These are phyloP conservation scores for Coniochaeta ligniaria DNA, from an alignment of 2,329 filamentous ascomycete species.

Conservation along the genomic window DNA sequence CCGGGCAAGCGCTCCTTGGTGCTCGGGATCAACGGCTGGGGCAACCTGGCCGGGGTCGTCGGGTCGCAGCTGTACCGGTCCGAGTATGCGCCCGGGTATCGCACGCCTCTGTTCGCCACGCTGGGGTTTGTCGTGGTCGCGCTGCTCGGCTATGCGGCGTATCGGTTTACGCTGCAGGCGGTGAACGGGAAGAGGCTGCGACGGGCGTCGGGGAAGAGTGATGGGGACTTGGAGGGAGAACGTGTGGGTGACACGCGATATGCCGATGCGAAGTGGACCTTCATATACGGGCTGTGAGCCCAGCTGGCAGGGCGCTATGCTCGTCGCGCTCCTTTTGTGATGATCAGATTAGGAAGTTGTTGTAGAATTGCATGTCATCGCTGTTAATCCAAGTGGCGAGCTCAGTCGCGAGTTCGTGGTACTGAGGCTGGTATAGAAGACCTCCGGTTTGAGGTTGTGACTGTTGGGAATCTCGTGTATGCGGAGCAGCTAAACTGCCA, in stretches of 20 bases:
- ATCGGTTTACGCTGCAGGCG: slow-evolving; percentile 15
- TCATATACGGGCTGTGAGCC: slow-evolving; percentile 19
- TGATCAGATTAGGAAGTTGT: background rate
- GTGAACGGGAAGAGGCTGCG: slow-evolving; percentile 16
- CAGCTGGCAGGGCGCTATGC: background rate
- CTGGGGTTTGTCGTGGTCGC: slow-evolving; percentile 20
- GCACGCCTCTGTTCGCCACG: slow-evolving; percentile 22
- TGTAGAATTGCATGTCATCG: background rate
- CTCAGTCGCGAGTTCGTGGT: background rate
- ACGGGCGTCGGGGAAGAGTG: slow-evolving; percentile 10
- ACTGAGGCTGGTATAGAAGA: background rate
- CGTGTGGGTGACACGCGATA: slow-evolving; percentile 13
- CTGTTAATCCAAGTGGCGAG: background rate
- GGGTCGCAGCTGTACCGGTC: slow-evolving; percentile 20
- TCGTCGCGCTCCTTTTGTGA: no score
- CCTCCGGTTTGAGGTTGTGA: background rate
- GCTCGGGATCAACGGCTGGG: slow-evolving; percentile 25
- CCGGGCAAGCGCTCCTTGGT: slow-evolving; percentile 23
- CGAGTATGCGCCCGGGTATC: slow-evolving; percentile 22
- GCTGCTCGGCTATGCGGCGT: slow-evolving; percentile 22
- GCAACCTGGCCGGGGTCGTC: slow-evolving; percentile 24
- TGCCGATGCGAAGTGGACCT: slow-evolving; percentile 20
- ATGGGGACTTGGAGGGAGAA: slow-evolving; percentile 15
- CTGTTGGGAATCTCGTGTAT: background rate
- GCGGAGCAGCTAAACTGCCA: background rate